phyloP scores from a whole-genome alignment of 1,284 basidiomycete genomes.

The Cutaneotrichosporon sp. region DNA sequence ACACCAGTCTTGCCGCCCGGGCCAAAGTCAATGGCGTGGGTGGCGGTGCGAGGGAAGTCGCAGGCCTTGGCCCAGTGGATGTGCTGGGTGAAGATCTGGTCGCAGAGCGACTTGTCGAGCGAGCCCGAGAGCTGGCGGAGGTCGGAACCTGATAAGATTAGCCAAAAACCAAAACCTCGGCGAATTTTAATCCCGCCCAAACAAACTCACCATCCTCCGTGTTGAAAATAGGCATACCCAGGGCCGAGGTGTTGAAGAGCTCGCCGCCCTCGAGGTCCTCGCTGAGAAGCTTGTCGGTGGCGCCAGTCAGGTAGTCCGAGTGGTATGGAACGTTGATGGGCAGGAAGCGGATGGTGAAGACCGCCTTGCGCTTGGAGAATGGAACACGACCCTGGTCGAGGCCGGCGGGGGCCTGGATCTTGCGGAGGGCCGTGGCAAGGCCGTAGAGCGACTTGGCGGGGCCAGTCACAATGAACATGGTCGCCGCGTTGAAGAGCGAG shows the following conservation, averaged over 20 bases:
- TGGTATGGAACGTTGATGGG: constrained; percentile 94
- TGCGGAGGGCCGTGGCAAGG: constrained; percentile 81
- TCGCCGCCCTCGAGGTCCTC: constrained; percentile 74
- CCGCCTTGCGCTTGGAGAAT: constrained; percentile 89
- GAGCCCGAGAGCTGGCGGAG: constrained; percentile 62
- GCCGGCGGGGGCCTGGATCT: constrained; percentile 78
- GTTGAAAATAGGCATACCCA: constrained; percentile 81
- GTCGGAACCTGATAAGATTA: constrained; percentile 62
- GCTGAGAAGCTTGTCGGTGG: constrained; percentile 66
- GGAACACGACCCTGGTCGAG: constrained; percentile 90
- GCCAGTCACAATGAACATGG: constrained; percentile 88
- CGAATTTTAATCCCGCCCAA: constrained; percentile 10
- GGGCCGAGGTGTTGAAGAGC: constrained; percentile 68
- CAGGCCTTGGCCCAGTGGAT: constrained; percentile 92
- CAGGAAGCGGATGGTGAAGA: constrained; percentile 88
- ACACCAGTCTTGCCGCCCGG: constrained; percentile 91
- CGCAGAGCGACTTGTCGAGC: constrained; percentile 74
- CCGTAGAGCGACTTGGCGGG: constrained; percentile 89
- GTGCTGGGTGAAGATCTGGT: constrained; percentile 86
- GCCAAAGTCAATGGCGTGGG: constrained; percentile 94
- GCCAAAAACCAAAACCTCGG: constrained; percentile 8
- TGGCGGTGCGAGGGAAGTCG: constrained; percentile 78
- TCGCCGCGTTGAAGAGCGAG: constrained; percentile 87
- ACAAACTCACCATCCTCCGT: constrained; percentile 80
- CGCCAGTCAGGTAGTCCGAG: constrained; percentile 74